Conservation (phyloP, 2,329 filamentous ascomycete species). For the Trichoderma aggressivum region DNA sequence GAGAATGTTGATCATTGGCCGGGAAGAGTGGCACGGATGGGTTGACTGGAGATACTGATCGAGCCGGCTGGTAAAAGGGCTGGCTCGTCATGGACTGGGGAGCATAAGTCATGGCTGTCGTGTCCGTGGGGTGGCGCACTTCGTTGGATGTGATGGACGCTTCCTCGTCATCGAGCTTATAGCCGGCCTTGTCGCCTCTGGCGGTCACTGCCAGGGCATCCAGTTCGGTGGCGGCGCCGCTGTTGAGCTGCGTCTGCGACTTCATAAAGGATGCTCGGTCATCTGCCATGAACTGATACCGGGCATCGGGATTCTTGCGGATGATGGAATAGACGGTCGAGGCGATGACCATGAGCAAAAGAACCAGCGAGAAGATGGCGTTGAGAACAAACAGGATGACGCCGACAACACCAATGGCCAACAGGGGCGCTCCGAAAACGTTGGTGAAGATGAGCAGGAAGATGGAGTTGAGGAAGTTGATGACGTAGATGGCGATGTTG, state of each 20-base stretch:
- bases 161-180: conserved; percentile 43
- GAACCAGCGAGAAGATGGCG: conserved; percentile 75
- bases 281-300: conserved; percentile 95
- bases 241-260: conserved; percentile 74
- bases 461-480: conserved; percentile 89
- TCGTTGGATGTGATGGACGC: conserved; percentile 39
- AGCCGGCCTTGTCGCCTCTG: conserved; percentile 69
- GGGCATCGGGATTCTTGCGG: conserved; percentile 89
- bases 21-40: conserved; percentile 15
- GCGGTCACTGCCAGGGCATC: conserved; percentile 87
- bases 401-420: conserved; percentile 85
- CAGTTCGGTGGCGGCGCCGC: conserved; percentile 68
- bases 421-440: conserved; percentile 76
- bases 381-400: conserved; percentile 88
- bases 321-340: conserved; percentile 67
- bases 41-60: conserved; percentile 10
- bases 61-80: background rate
- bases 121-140: background rate
- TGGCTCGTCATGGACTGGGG: conserved; percentile 8
- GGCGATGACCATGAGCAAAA: conserved; percentile 72
- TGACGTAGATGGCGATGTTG: conserved; percentile 85
- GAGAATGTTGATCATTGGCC: conserved; percentile 6
- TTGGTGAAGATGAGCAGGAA: conserved; percentile 86
- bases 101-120: conserved; percentile 7
- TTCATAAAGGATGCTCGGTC: conserved; percentile 98